A percentile compares a stretch with the other conserved stretches of the same genome.
Evolutionary conservation across 768 basidiomycete genomes (phyloP).

Genomic region (Multifurca ochricompacta): DNA sequence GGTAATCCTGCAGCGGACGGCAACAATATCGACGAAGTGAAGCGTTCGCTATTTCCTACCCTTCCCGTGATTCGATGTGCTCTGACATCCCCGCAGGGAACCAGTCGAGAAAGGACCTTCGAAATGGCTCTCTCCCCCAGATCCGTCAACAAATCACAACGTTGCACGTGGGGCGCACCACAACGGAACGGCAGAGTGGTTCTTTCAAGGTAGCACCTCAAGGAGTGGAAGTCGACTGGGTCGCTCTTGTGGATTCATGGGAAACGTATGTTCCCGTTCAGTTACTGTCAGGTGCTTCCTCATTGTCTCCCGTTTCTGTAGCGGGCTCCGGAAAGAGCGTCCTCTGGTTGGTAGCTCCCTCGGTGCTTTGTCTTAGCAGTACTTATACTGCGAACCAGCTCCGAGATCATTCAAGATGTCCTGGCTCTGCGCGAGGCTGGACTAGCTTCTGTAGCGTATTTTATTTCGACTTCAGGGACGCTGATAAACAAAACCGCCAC

Average conservation of each 20-base stretch:
- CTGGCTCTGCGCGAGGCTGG: neutral
- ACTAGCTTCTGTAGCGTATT: neutral
- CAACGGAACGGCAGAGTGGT: neutral
- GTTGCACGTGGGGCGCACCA: neutral
- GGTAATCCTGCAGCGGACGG: neutral
- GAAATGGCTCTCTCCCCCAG: neutral
- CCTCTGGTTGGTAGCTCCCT: neutral
- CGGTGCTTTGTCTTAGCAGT: neutral
- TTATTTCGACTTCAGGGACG: no score
- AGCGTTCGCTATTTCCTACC: neutral
- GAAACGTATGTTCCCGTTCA: neutral
- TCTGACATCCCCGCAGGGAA: neutral
- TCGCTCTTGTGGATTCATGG: constrained; percentile 1
- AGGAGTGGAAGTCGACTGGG: neutral
- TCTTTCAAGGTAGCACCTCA: neutral
- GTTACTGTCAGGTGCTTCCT: neutral
- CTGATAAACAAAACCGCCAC: no score
- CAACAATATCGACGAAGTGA: neutral
- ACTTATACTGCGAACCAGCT: neutral
- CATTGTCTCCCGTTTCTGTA: neutral
- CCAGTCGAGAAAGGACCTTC: neutral
- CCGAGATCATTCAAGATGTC: neutral
- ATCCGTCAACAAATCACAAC: neutral
- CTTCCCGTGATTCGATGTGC: neutral
- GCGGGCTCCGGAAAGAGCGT: no score